Conservation (phyloP, 495 filamentous ascomycete species). For the Talaromyces adpressus region DNA sequence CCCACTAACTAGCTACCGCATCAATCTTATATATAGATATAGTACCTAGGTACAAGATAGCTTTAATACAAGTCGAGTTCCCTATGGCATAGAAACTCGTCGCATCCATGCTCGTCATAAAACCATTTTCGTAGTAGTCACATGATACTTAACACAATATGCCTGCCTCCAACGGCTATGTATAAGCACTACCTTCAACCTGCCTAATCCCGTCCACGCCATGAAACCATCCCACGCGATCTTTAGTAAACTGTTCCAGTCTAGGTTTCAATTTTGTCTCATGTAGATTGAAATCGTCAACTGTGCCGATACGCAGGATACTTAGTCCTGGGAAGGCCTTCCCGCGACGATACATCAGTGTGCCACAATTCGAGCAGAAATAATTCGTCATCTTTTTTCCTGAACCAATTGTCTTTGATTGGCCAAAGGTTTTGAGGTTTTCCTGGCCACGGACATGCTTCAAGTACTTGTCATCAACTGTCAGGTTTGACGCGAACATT, state of each 20-base stretch:
- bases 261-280: slow-evolving; percentile 43
- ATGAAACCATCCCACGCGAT: slow-evolving; percentile 35
- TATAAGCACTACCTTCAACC: neutral
- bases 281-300: slow-evolving; percentile 46
- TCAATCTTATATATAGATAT: no score
- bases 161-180: neutral
- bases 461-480: slow-evolving; percentile 31
- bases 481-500: slow-evolving; percentile 53
- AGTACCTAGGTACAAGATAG: no score
- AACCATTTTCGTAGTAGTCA: neutral
- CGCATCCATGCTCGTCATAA: no score
- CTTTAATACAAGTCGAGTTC: no score
- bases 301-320: slow-evolving; percentile 44
- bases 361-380: slow-evolving; percentile 48
- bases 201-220: slow-evolving; percentile 23
- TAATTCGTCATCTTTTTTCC: slow-evolving; percentile 46
- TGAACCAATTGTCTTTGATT: slow-evolving; percentile 30
- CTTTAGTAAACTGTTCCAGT: slow-evolving; percentile 36
- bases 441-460: slow-evolving; percentile 39
- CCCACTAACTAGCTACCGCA: no score
- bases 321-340: slow-evolving; percentile 25
- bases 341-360: slow-evolving; percentile 44
- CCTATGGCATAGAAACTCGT: no score
- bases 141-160: neutral
- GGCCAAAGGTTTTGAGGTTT: slow-evolving; percentile 30